These are phyloP conservation scores for Exophiala dermatitidis DNA, from an alignment of 2,329 filamentous ascomycete genomes.

Conservation along the genomic window DNA sequence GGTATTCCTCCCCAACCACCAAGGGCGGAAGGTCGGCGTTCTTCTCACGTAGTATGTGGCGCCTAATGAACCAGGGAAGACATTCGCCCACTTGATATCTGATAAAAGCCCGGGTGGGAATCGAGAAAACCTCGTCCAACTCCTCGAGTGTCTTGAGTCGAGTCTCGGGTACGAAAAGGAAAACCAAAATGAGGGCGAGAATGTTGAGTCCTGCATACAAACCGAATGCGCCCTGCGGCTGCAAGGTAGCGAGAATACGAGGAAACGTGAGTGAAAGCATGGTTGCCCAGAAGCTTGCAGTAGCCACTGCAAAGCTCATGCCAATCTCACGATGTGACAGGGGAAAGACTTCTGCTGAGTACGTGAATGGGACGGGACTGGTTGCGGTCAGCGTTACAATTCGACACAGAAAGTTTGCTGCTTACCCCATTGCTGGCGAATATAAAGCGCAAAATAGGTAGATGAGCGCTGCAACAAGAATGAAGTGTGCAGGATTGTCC, in stretches of 20 bases:
- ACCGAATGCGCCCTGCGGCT: conserved; percentile 34
- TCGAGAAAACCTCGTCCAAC: conserved; percentile 39
- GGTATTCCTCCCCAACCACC: conserved; percentile 8
- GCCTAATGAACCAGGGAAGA: conserved; percentile 52
- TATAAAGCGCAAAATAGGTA: conserved; percentile 28
- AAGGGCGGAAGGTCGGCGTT: conserved; percentile 43
- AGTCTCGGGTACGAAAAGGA: conserved; percentile 49
- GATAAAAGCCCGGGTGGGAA: conserved; percentile 48
- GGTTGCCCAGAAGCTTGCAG: conserved; percentile 37
- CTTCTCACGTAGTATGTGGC: conserved; percentile 48
- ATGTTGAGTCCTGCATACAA: conserved; percentile 48
- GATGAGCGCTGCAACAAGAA: conserved; percentile 24
- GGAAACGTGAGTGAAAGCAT: conserved; percentile 37
- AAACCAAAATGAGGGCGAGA: conserved; percentile 51
- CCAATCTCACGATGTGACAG: conserved; percentile 47
- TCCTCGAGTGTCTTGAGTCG: conserved; percentile 47
- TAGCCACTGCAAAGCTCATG: conserved; percentile 38
- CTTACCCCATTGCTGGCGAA: conserved; percentile 48
- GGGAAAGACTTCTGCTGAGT: conserved; percentile 51
- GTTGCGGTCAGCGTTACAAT: not conserved
- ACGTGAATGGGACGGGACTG: conserved; percentile 41
- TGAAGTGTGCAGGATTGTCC: conserved; percentile 23
- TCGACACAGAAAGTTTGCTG: conserved; percentile 22
- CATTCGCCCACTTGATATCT: conserved; percentile 48
- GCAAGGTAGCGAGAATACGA: conserved; percentile 31